Percentiles rank a stretch among this genome's conserved stretches.
Evolutionary conservation across 495 filamentous ascomycete genomes (phyloP).

Genomic region (Rostrohypoxylon terebratum): DNA sequence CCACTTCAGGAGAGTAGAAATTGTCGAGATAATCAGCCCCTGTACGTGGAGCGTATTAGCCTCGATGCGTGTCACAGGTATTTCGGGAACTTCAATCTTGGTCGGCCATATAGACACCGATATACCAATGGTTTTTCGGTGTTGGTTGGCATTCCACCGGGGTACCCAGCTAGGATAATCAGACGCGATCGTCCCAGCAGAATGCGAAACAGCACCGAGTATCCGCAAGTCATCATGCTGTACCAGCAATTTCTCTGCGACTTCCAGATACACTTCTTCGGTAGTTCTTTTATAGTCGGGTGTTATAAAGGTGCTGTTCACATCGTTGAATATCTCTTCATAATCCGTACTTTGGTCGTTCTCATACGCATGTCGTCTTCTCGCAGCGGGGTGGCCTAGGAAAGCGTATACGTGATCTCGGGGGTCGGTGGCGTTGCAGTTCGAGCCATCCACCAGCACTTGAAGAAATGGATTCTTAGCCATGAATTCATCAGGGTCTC

Average conservation of each 20-base stretch:
- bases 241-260: conserved; percentile 3
- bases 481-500: not conserved
- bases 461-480: conserved; percentile 5
- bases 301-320: not conserved
- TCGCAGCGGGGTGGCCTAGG: conserved; percentile 6
- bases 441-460: not conserved
- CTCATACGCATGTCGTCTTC: conserved; percentile 1
- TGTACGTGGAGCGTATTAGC: not conserved
- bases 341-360: conserved; percentile 9
- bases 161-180: conserved; percentile 9
- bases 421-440: conserved; percentile 1
- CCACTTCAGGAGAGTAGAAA: conserved; percentile 1
- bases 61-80: not conserved
- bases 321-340: not conserved
- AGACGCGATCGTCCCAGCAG: not conserved
- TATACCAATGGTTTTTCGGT: conserved; percentile 6
- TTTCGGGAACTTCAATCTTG: not conserved
- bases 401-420: conserved; percentile 13
- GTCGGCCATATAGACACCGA: not conserved
- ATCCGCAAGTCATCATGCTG: conserved; percentile 5
- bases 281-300: not conserved
- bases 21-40: not conserved
- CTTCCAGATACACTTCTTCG: not conserved
- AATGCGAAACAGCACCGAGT: conserved; percentile 4
- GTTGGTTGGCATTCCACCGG: conserved; percentile 9